These are phyloP conservation scores for Scutellaria minor DNA, from an alignment of 257 asterid genomes.

Conservation along the genomic window DNA sequence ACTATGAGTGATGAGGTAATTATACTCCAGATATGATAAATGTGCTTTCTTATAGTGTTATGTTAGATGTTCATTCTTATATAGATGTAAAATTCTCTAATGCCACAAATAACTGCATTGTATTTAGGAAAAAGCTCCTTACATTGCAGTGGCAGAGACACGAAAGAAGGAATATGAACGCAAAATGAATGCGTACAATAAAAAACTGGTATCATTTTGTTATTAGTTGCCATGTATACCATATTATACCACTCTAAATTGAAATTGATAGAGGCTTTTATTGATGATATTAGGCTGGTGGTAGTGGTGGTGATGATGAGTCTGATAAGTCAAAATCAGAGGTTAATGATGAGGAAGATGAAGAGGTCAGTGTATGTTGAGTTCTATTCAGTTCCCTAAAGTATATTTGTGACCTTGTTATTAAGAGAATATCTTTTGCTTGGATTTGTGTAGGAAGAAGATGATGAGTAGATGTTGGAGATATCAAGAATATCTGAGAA, in stretches of 20 bases:
- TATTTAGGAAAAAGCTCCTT: slow-evolving; percentile 62
- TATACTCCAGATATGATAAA: not conserved
- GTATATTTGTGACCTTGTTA: not conserved
- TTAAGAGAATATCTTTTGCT: not conserved
- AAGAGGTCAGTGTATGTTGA: slow-evolving; percentile 48
- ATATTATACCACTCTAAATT: not conserved
- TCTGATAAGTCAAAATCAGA: slow-evolving; percentile 82
- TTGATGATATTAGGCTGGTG: slow-evolving; percentile 41
- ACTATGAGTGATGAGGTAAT: slow-evolving; percentile 22
- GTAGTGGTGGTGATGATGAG: slow-evolving; percentile 46
- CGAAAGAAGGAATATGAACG: slow-evolving; percentile 56
- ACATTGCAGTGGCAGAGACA: slow-evolving; percentile 44
- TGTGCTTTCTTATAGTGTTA: no score
- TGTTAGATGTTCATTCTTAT: not conserved
- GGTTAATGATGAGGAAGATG: slow-evolving; percentile 61
- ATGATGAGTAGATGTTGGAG: slow-evolving; percentile 44
- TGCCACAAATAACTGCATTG: not conserved
- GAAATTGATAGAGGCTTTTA: not conserved
- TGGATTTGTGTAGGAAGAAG: slow-evolving; percentile 45
- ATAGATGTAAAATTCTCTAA: no score
- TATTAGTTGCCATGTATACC: not conserved
- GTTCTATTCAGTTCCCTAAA: not conserved
- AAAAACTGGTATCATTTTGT: slow-evolving; percentile 44
- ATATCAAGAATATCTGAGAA: not conserved
- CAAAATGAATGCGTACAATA: slow-evolving; percentile 57